Conservation (phyloP, 2,329 filamentous ascomycete genomes). For the Nothomitra cinnamomea region DNA sequence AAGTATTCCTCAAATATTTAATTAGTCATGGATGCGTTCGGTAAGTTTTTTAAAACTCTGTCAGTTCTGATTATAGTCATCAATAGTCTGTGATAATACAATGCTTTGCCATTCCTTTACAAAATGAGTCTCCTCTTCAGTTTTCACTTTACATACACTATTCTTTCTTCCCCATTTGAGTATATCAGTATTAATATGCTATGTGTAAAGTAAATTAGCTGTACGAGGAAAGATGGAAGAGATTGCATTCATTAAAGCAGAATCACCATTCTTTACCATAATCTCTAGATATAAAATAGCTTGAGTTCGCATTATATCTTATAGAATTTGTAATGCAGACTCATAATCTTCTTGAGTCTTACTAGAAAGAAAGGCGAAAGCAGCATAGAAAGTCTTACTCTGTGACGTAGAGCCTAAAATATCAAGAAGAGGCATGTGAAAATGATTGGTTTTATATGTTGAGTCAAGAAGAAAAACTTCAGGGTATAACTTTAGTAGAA, state of each 20-base stretch:
- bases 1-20: no score
- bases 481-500: background rate
- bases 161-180: background rate
- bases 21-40: no score
- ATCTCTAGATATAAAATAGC: no score
- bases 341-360: no score
- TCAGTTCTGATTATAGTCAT: no score
- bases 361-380: background rate
- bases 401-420: background rate
- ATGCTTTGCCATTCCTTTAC: no score
- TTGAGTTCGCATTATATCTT: no score
- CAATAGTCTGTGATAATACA: no score
- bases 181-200: no score
- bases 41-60: no score
- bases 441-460: constrained; percentile 1
- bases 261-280: constrained; percentile 1
- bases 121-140: background rate
- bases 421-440: no score
- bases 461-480: background rate
- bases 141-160: background rate
- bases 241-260: constrained; percentile 1
- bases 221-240: background rate
- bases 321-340: no score
- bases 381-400: background rate
- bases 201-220: background rate